These are phyloP conservation scores for Lolium rigidum DNA, from an alignment of 176 grass and related monocot genomes.

Conservation along the genomic window DNA sequence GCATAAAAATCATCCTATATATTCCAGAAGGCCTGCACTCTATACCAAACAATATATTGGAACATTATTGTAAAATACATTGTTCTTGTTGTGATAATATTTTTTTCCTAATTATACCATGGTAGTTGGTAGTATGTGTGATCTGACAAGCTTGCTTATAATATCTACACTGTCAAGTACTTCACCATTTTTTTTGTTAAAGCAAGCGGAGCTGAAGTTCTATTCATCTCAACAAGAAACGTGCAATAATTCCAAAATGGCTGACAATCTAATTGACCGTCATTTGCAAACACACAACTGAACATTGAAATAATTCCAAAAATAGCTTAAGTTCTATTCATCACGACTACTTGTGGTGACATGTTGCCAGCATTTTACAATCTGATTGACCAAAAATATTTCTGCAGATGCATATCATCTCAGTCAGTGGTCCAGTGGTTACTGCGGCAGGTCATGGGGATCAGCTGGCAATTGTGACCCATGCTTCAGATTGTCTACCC, in stretches of 20 bases:
- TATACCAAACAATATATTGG: background rate
- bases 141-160: too few species aligned
- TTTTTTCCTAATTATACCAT: background rate
- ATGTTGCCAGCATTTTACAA: background rate
- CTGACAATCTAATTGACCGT: background rate
- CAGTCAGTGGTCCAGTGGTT: slow-evolving; percentile 84
- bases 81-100: background rate
- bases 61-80: slow-evolving; percentile 1
- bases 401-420: slow-evolving; percentile 83
- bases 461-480: slow-evolving; percentile 79
- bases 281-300: too few species aligned
- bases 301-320: too few species aligned
- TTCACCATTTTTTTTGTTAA: background rate
- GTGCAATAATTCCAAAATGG: background rate
- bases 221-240: background rate
- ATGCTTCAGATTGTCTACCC: slow-evolving; percentile 90
- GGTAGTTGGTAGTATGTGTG: background rate
- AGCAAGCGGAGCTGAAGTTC: background rate
- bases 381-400: slow-evolving; percentile 12
- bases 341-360: background rate
- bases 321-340: too few species aligned
- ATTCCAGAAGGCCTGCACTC: background rate
- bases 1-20: background rate
- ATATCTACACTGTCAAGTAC: background rate
- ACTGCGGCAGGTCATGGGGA: slow-evolving; percentile 71